Evolutionary conservation across 306 rosid species (phyloP).

Genomic region (Acacia crassicarpa): DNA sequence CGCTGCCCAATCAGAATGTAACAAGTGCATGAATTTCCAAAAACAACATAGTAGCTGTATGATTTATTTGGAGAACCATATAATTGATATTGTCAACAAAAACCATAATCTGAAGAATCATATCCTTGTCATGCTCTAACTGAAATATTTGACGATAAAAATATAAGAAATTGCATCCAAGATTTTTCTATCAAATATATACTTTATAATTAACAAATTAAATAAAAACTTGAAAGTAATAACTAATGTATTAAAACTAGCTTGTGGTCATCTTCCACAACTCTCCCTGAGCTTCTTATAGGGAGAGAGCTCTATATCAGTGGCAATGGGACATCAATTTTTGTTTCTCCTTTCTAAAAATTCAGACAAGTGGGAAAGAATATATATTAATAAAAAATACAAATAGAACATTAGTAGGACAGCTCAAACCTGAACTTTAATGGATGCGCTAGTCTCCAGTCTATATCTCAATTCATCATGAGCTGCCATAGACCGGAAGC

Average conservation of each 20-base stretch:
- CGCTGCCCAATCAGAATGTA: neutral
- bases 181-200: neutral
- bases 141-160: neutral
- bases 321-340: slow-evolving; percentile 52
- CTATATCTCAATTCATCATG: slow-evolving; percentile 46
- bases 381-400: neutral
- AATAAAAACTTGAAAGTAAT: neutral
- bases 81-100: neutral
- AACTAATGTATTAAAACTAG: slow-evolving; percentile 9
- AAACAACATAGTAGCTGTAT: neutral
- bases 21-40: neutral
- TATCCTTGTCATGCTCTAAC: neutral
- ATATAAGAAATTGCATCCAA: neutral
- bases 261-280: slow-evolving; percentile 33
- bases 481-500: slow-evolving; percentile 58
- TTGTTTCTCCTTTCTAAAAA: slow-evolving; percentile 22
- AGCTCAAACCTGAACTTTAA: slow-evolving; percentile 58
- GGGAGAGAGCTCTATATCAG: slow-evolving; percentile 44
- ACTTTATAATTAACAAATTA: neutral
- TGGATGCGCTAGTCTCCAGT: slow-evolving; percentile 45
- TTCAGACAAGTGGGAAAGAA: slow-evolving; percentile 10
- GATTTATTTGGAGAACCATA: neutral
- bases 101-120: neutral
- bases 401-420: slow-evolving; percentile 18
- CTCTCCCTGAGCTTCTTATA: slow-evolving; percentile 45